phyloP scores from a whole-genome alignment of 1,284 basidiomycete species.

The Ceratobasidium sp. region DNA sequence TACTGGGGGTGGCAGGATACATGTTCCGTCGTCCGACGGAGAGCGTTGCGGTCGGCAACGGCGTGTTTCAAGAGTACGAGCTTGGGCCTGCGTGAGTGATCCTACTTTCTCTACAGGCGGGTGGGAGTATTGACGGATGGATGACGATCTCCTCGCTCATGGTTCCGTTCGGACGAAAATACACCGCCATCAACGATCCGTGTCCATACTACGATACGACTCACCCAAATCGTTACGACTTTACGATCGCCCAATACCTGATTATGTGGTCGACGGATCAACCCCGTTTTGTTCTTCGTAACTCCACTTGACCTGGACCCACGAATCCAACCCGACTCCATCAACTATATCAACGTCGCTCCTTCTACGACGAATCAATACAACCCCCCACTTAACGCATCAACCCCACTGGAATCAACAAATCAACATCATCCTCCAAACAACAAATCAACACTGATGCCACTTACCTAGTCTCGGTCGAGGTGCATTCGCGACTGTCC shows the following conservation, averaged over 20 bases:
- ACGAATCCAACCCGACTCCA: too few species aligned
- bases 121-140: not conserved
- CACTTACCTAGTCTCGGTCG: conserved; percentile 61
- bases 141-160: not conserved
- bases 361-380: too few species aligned
- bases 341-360: too few species aligned
- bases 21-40: conserved; percentile 62
- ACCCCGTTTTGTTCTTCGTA: not conserved
- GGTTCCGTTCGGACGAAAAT: not conserved
- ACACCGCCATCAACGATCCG: not conserved
- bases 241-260: conserved; percentile 8
- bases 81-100: conserved; percentile 57
- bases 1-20: conserved; percentile 58
- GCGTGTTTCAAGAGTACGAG: conserved; percentile 70
- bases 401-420: too few species aligned
- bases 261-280: not conserved
- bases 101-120: not conserved
- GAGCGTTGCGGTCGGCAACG: conserved; percentile 55
- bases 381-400: too few species aligned
- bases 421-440: not conserved
- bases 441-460: too few species aligned
- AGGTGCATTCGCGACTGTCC: conserved; percentile 81
- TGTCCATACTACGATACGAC: too few species aligned
- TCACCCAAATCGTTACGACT: too few species aligned
- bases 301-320: too few species aligned